A percentile compares a stretch with the other conserved stretches of the same genome.
Conservation (phyloP, 2,329 filamentous ascomycete species). For the Diaporthe vexans region DNA sequence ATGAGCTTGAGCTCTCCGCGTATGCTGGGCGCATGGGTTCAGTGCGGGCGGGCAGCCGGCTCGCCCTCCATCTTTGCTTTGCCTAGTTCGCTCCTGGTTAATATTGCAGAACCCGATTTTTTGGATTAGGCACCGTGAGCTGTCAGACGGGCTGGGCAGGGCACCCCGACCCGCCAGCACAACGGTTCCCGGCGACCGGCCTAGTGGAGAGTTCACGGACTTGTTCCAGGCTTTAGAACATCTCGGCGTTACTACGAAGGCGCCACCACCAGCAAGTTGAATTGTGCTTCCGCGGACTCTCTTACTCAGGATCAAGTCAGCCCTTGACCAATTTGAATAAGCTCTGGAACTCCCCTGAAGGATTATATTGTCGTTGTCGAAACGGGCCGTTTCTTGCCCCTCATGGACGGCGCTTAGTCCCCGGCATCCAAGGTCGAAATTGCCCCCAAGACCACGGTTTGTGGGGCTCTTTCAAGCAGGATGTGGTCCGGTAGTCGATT, state of each 20-base stretch:
- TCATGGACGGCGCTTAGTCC: not conserved
- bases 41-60: not conserved
- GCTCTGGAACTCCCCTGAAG: not conserved
- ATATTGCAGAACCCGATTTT: not conserved
- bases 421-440: not conserved
- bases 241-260: conserved; percentile 24
- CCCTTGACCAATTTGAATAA: conserved; percentile 25
- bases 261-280: not conserved
- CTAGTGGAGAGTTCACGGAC: conserved; percentile 9
- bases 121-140: not conserved
- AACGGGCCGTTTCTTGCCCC: conserved; percentile 26
- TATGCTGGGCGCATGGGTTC: not conserved
- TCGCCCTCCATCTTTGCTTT: not conserved
- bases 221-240: not conserved
- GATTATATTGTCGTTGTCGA: conserved; percentile 11
- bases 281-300: not conserved
- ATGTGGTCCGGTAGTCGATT: not conserved
- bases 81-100: not conserved
- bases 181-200: conserved; percentile 4
- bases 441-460: not conserved
- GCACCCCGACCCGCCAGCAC: conserved; percentile 1
- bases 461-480: conserved; percentile 17
- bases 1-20: not conserved
- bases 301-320: conserved; percentile 15
- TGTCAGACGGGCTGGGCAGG: conserved; percentile 12